A percentile compares a stretch with the other conserved stretches of the same genome.
Conservation (phyloP, 78 protist species). For the Thecamonas trahens region DNA sequence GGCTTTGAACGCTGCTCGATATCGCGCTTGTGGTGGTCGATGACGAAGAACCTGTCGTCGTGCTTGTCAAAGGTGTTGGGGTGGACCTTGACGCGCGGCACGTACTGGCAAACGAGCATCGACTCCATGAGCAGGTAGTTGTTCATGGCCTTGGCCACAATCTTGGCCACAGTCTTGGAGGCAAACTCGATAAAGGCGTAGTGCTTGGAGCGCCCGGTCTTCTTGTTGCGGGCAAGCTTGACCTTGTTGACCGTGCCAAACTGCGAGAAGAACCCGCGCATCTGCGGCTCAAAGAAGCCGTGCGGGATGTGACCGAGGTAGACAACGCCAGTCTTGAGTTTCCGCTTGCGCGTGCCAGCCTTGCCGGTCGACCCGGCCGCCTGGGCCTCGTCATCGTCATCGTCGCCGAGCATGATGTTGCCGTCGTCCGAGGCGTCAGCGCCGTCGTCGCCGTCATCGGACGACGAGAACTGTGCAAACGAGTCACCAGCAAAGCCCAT, state of each 20-base stretch:
- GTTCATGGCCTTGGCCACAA: slow-evolving; percentile 66
- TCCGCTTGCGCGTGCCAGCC: not conserved
- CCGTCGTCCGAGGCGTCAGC: too few species aligned
- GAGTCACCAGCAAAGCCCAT: too few species aligned
- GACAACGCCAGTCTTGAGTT: slow-evolving; percentile 37
- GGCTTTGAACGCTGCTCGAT: not conserved
- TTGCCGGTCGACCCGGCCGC: not conserved
- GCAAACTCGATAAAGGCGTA: slow-evolving; percentile 69
- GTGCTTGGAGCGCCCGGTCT: slow-evolving; percentile 34
- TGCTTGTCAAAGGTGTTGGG: not conserved
- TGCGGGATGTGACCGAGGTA: slow-evolving; percentile 74
- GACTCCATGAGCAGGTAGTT: slow-evolving; percentile 47
- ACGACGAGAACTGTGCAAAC: too few species aligned
- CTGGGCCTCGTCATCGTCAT: not conserved
- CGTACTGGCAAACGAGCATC: not conserved
- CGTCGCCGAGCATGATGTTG: too few species aligned
- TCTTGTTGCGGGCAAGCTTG: slow-evolving; percentile 34
- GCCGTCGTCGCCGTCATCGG: too few species aligned
- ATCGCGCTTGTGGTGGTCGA: not conserved
- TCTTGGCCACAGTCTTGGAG: slow-evolving; percentile 50
- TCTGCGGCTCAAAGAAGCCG: slow-evolving; percentile 73
- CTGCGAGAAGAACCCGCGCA: slow-evolving; percentile 67
- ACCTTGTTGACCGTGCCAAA: slow-evolving; percentile 65
- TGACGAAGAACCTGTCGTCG: not conserved
- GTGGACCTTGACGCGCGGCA: not conserved